Percentiles rank a stretch among this genome's conserved stretches.
Conservation (phyloP, 345 rosid genomes). For the Citrus cavaleriei region DNA sequence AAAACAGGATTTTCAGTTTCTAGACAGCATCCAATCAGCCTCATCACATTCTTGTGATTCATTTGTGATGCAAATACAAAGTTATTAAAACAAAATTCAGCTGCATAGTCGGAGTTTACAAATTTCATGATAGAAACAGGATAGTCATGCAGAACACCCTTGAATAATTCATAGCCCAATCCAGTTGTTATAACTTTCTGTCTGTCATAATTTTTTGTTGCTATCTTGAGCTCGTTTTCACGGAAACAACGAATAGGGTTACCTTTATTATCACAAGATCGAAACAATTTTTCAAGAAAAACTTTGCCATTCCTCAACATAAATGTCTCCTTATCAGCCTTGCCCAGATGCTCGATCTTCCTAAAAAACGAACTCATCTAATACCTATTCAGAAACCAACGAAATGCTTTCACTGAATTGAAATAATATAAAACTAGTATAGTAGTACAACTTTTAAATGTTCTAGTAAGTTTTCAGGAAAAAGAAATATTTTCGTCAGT, state of each 20-base stretch:
- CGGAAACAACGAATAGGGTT: slow-evolving; percentile 2
- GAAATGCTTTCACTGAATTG: background rate
- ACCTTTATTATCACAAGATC: background rate
- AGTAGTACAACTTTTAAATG: background rate
- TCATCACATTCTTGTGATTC: slow-evolving; percentile 1
- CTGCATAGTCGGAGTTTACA: background rate
- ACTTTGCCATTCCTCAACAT: background rate
- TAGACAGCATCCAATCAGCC: too few species aligned
- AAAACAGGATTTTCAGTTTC: too few species aligned
- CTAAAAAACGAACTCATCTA: background rate
- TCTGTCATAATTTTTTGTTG: background rate
- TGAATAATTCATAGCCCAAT: background rate
- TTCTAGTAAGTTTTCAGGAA: background rate
- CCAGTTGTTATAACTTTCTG: background rate
- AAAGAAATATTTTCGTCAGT: background rate
- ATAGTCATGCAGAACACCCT: slow-evolving; percentile 6
- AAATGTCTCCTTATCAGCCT: background rate
- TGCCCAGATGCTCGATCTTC: background rate
- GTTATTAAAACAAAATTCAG: background rate
- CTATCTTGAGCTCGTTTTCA: slow-evolving; percentile 3
- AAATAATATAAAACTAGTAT: background rate
- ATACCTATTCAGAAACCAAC: background rate
- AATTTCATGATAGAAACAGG: background rate
- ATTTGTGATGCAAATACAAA: background rate
- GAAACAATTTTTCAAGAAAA: background rate